These are phyloP conservation scores for Scleromitrula shiraiana DNA, from an alignment of 2,329 filamentous ascomycete species.

Conservation along the genomic window DNA sequence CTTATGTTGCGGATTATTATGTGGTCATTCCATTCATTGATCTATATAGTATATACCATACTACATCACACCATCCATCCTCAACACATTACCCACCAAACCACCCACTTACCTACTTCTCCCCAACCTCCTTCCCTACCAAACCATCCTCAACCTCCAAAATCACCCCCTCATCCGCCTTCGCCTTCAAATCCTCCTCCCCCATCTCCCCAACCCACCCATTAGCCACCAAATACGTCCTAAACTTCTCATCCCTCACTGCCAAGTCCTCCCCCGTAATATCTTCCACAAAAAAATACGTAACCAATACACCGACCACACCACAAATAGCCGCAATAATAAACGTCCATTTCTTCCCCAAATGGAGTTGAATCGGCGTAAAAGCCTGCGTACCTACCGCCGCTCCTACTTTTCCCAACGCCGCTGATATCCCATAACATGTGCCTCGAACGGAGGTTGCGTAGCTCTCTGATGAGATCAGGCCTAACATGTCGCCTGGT, in stretches of 20 bases:
- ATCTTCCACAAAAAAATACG: constrained; percentile 40
- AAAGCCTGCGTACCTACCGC: constrained; percentile 45
- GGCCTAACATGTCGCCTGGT: constrained; percentile 42
- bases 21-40: not conserved
- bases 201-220: constrained; percentile 42
- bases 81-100: not conserved
- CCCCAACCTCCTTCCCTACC: not conserved
- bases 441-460: constrained; percentile 44
- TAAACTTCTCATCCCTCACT: constrained; percentile 37
- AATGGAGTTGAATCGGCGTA: constrained; percentile 36
- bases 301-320: constrained; percentile 39
- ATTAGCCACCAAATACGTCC: constrained; percentile 35
- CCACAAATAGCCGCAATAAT: constrained; percentile 45
- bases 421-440: constrained; percentile 43
- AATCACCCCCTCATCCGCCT: constrained; percentile 22
- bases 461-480: constrained; percentile 43
- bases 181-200: constrained; percentile 31
- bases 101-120: not conserved
- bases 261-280: constrained; percentile 38
- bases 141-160: constrained; percentile 2
- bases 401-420: constrained; percentile 43
- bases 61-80: too few relatives aligned
- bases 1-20: too few relatives aligned
- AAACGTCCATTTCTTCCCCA: constrained; percentile 43
- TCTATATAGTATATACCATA: not conserved